Evolutionary conservation across 192 early-diverging fungal genomes (phyloP).

Genomic region (Entomortierella lignicola): DNA sequence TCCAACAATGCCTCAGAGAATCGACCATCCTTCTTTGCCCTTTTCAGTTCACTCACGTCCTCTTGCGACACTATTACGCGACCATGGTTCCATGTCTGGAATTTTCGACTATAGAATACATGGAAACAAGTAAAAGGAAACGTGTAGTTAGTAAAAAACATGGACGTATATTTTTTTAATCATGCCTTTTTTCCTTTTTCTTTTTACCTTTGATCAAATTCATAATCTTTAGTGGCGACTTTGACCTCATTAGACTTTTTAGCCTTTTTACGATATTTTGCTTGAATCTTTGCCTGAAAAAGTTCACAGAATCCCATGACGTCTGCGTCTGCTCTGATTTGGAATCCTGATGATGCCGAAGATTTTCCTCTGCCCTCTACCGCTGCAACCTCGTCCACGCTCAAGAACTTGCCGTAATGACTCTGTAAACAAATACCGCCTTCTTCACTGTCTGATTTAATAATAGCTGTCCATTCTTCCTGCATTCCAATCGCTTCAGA

Average conservation of each 20-base stretch:
- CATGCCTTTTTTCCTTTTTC: no score
- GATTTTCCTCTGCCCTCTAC: slow-evolving; percentile 28
- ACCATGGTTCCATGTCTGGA: slow-evolving; percentile 80
- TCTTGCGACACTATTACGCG: slow-evolving; percentile 65
- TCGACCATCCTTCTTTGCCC: slow-evolving; percentile 77
- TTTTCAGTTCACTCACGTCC: slow-evolving; percentile 64
- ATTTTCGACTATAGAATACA: slow-evolving; percentile 67
- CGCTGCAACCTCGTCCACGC: slow-evolving; percentile 67
- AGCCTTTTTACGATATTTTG: slow-evolving; percentile 68
- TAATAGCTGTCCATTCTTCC: slow-evolving; percentile 80
- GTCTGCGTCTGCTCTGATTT: slow-evolving; percentile 78
- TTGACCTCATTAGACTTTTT: slow-evolving; percentile 62
- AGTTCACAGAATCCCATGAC: slow-evolving; percentile 77
- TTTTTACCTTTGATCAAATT: slow-evolving; percentile 76
- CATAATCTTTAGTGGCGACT: slow-evolving; percentile 63
- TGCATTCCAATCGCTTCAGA: slow-evolving; percentile 81
- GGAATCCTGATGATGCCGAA: slow-evolving; percentile 44
- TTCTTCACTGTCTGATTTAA: slow-evolving; percentile 68
- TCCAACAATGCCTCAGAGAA: slow-evolving; percentile 82
- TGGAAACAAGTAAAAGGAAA: neutral
- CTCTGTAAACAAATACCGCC: slow-evolving; percentile 77
- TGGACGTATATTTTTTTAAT: no score
- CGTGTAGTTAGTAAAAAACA: neutral
- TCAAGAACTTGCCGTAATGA: slow-evolving; percentile 74
- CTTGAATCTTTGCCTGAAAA: slow-evolving; percentile 78